Base-by-base conservation (phyloP, 2,329 filamentous ascomycete genomes). In the Fonsecaea pugnacius region DNA sequence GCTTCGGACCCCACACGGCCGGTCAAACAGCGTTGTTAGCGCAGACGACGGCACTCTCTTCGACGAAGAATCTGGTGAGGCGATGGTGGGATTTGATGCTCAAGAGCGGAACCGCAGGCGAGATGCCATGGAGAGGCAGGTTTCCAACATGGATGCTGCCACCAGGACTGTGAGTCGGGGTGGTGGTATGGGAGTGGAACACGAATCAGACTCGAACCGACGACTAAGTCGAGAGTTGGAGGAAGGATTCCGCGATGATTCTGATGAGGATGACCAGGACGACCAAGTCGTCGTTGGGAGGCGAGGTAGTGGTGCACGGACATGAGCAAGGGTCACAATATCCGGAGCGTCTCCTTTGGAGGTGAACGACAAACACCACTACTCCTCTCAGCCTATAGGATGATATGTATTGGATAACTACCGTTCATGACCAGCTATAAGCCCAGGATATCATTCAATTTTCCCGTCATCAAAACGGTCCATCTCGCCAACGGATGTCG, bases 221-320 rank as follows among this genome's bases (percentile, higher is more conserved):
- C 83, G 92, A 67, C 72, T 96, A 66, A 94, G 91, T 75, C 83
- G 91, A 77, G 92, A 96, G 79, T 76, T 94, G 58, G 91, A 94
- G 75, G 84, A 89, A 72, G 89, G 88, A 0, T 91, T 91, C 73
- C 85, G 86, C 77, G 89, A 91, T 74, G 88, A 90, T 70, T 91
- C 89, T 73, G 87, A 89, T 62, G 86, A 89, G 40, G 85, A 87
- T 60, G 74, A 43, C 36, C 64, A 64, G 6, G 72, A 53, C 16
- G 33, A 56, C n/a, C 51, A 59, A 33, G 61, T 63, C 27, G 55
- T 63, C 4, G 76, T 73, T n/a, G 67, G 60, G n/a, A 62, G 60
- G 36, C 35, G 38, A 16, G 57, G 24, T 33, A 36, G 36, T 14
- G 48, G 30, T 30, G 54, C 35, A 14, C 43, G 59, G 36, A 30